Evolutionary conservation across 768 basidiomycete species (phyloP).

Genomic region (Phylloporus arenicola): DNA sequence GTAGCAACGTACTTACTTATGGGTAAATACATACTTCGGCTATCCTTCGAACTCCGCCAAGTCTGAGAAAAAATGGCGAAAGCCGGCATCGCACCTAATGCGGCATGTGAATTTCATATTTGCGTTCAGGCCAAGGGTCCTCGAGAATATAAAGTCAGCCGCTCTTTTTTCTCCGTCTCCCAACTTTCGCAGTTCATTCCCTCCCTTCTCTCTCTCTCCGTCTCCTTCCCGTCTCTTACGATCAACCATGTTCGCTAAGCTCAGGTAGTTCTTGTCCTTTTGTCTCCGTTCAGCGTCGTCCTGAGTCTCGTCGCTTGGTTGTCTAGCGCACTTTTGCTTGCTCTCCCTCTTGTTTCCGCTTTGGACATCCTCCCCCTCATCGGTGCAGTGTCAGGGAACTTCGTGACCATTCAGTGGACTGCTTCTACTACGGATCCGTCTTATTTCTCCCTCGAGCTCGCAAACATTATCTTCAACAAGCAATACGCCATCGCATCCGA

Average conservation of each 20-base stretch:
- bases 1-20: too few relatives aligned
- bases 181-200: slow-evolving; percentile 14
- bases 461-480: slow-evolving; percentile 47
- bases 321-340: slow-evolving; percentile 39
- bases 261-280: slow-evolving; percentile 35
- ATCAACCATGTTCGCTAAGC: slow-evolving; percentile 46
- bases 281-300: accelerated
- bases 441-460: slow-evolving; percentile 42
- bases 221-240: slow-evolving; percentile 10
- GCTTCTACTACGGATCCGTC: slow-evolving; percentile 36
- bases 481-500: slow-evolving; percentile 53
- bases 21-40: too few relatives aligned
- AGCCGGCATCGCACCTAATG: slow-evolving; percentile 17
- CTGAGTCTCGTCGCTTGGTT: not conserved
- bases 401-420: slow-evolving; percentile 45
- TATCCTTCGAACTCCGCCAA: slow-evolving; percentile 1
- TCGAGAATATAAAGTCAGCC: slow-evolving; percentile 20
- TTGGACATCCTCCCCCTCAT: slow-evolving; percentile 38
- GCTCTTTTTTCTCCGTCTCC: not conserved
- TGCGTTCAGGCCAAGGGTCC: not conserved
- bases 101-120: slow-evolving; percentile 21
- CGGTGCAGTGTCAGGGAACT: slow-evolving; percentile 29
- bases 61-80: slow-evolving; percentile 10
- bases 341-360: slow-evolving; percentile 42
- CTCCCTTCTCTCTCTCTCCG: slow-evolving; percentile 1